These are phyloP conservation scores for Alnus rubra DNA, from an alignment of 306 rosid genomes.

Conservation along the genomic window DNA sequence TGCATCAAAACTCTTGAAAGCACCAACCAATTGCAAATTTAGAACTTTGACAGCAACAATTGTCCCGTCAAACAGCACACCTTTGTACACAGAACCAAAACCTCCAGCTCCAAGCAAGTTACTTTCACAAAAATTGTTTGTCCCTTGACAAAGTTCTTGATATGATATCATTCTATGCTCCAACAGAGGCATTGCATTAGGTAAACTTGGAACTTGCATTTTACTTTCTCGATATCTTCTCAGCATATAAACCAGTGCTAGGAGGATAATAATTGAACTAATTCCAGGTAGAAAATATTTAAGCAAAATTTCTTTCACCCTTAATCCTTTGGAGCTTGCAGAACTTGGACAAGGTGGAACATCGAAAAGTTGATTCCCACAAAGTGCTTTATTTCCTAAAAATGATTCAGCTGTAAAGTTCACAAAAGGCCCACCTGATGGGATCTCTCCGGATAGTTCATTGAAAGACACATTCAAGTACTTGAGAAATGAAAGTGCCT, in stretches of 20 bases:
- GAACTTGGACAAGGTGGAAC: background rate
- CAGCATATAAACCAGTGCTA: background rate
- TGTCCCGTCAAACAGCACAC: background rate
- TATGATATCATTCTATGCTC: background rate
- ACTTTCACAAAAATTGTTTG: background rate
- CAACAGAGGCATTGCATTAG: background rate
- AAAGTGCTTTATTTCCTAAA: background rate
- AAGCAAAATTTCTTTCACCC: background rate
- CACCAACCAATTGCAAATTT: background rate
- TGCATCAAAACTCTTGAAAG: constrained; percentile 3
- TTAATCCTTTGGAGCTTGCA: background rate
- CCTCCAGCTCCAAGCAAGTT: background rate
- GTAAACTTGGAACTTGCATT: background rate
- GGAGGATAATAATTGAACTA: background rate
- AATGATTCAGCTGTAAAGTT: background rate
- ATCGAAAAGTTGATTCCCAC: background rate
- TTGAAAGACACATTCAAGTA: background rate
- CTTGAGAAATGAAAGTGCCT: background rate
- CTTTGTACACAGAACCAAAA: background rate
- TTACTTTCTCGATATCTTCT: background rate
- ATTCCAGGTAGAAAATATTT: background rate
- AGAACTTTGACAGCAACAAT: background rate
- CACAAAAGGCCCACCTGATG: background rate
- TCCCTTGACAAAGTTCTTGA: background rate
- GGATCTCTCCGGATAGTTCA: background rate